Conservation (phyloP, 768 basidiomycete species). For the Rubroboletus satanas region DNA sequence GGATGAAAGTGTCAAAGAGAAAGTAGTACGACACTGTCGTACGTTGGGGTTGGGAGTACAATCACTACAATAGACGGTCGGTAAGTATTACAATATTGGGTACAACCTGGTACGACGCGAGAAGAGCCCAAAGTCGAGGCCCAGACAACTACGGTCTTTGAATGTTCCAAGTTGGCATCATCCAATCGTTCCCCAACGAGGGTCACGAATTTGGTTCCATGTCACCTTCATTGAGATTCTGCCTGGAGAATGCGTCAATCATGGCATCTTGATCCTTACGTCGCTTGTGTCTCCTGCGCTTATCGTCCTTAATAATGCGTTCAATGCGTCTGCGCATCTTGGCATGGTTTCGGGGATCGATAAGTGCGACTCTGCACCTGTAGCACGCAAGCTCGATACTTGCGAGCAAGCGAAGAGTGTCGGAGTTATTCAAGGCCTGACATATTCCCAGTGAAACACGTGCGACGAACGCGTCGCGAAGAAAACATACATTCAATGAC, state of each 20-base stretch:
- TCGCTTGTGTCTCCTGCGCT: constrained; percentile 72
- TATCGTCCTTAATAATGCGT: constrained; percentile 80
- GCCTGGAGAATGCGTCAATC: constrained; percentile 71
- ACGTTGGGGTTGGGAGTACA: constrained; percentile 9
- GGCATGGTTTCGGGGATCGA: constrained; percentile 62
- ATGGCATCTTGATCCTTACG: constrained; percentile 83
- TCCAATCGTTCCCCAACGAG: constrained; percentile 4
- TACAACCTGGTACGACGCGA: constrained; percentile 5
- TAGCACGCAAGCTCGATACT: constrained; percentile 85
- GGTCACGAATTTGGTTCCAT: constrained; percentile 26
- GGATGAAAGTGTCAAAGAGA: background rate
- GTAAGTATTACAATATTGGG: constrained; percentile 25
- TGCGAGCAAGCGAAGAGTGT: constrained; percentile 76
- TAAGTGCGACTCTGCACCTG: constrained; percentile 62
- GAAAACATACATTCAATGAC: constrained; percentile 67
- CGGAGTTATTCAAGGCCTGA: constrained; percentile 78
- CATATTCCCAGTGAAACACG: constrained; percentile 11
- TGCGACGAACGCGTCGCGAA: constrained; percentile 2
- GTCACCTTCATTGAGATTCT: constrained; percentile 35
- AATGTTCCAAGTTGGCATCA: constrained; percentile 6
- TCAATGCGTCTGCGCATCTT: constrained; percentile 71
- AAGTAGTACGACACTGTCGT: constrained; percentile 4
- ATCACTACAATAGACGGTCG: constrained; percentile 17
- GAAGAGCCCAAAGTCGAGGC: constrained; percentile 1
- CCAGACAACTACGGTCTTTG: constrained; percentile 12